Percentiles rank a stretch among this genome's conserved stretches.
Evolutionary conservation across 176 grass and related monocot genomes (phyloP).

Genomic region (Phoenix roebelenii): DNA sequence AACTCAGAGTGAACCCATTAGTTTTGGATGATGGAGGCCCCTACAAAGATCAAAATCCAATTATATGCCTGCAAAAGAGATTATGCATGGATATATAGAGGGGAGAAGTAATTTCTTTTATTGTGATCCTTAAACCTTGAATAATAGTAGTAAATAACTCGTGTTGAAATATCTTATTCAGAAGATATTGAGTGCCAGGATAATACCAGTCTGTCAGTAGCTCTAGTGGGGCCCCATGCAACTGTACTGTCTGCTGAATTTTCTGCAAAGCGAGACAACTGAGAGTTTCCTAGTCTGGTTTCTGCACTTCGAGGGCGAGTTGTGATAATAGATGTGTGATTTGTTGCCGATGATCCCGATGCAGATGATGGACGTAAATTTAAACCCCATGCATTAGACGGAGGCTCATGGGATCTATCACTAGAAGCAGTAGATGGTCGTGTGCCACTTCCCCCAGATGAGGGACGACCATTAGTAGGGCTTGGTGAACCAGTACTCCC

Average conservation of each 20-base stretch:
- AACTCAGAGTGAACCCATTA: slow-evolving; percentile 67
- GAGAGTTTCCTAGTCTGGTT: slow-evolving; percentile 90
- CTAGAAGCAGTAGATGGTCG: slow-evolving; percentile 89
- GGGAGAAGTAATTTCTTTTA: too few relatives aligned
- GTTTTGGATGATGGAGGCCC: slow-evolving; percentile 34
- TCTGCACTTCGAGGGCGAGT: slow-evolving; percentile 91
- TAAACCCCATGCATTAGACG: slow-evolving; percentile 54
- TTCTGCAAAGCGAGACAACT: slow-evolving; percentile 90
- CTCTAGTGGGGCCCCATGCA: slow-evolving; percentile 35
- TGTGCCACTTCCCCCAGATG: slow-evolving; percentile 68
- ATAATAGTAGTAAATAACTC: too few relatives aligned
- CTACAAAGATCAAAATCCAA: slow-evolving; percentile 30
- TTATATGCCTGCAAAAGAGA: neutral
- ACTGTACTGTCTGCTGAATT: slow-evolving; percentile 37
- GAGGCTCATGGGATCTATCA: slow-evolving; percentile 58
- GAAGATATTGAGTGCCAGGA: neutral
- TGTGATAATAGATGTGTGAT: slow-evolving; percentile 29
- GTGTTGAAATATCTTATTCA: too few relatives aligned
- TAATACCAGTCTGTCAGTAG: slow-evolving; percentile 27
- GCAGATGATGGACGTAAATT: slow-evolving; percentile 83
- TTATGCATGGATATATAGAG: neutral
- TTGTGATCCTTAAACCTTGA: too few relatives aligned
- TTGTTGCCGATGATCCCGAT: slow-evolving; percentile 55
- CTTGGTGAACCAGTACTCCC: slow-evolving; percentile 46
- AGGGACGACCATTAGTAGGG: slow-evolving; percentile 43